Base-by-base conservation (phyloP, 2,329 filamentous ascomycete genomes). In the Cytospora leucostoma region DNA sequence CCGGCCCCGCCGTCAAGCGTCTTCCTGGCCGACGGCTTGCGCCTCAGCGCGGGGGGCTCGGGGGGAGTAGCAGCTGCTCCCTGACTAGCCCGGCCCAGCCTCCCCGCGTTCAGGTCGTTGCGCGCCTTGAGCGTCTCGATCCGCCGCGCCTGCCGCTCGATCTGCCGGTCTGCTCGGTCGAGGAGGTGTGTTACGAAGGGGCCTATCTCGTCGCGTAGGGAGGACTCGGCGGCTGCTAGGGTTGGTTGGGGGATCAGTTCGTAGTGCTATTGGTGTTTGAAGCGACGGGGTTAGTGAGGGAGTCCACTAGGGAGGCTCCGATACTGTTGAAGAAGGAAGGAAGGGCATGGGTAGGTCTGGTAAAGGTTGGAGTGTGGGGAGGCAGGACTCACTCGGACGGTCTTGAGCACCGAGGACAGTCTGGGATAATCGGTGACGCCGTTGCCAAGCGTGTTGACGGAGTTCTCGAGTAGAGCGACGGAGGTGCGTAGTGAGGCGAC, bases 161-260 rank as follows among this genome's bases (percentile, higher is more conserved):
- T 84, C 71, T 96, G 89, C 67, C 88, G 87, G 68, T 92, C 88
- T n/a, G 93, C 92, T 68, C 93, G 88, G 67, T 88, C 84, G 58
- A 97, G 87, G 2, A 97, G 85, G 63, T 87, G 85, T 35, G 88
- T 81, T 67, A 96, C 90, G 74, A 92, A 93, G 10, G 93, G 93
- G n/a, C 89, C 88, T 69, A 97, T 95, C 74, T 96, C 93, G 71
- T 92, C 90, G 70, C 93, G 89, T 19, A 97, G 86, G 5, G 92
- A 88, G 68, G 91, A 83, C 76, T 97, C 93, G 37, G 93, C 93
- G 67, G 89, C 84, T 66, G 88, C 88, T 52, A 97, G 86, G 58
- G 91, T 91, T 13, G 90, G 86, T 74, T 96, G 92, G 17, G 93
- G 91, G 69, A 97, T 91, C 50, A 97, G 87, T 75, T 97, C 93